Evolutionary conservation across 2,329 filamentous ascomycete species (phyloP), one percentile per base, ranked within the genome.

Genomic region (Dothidotthia symphoricarpi): DNA sequence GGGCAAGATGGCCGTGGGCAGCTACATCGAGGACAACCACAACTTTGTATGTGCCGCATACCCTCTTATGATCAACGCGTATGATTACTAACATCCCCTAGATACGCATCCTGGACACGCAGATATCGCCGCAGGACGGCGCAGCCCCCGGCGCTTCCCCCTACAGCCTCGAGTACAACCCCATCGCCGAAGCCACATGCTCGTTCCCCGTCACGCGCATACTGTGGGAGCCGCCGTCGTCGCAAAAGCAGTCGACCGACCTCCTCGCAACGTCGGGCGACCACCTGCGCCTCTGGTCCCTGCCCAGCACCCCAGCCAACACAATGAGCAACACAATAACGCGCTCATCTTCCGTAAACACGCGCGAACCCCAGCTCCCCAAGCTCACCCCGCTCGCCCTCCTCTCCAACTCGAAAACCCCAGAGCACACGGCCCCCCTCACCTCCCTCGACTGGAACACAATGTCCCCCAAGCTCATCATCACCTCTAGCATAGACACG

Each of bases 371-470:
- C 63, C 82, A 67, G 73, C 81, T 68, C n/a, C 76, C 80, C 16
- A 98, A 98, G 68, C 75, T 98, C 29, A 95, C 91, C 5, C 93
- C 93, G 3, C 74, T 98, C 34, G 93, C 93, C 1, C 76, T 98
- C 35, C 75, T 98, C 12, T 97, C 91, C 24, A 98, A 98, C 69
- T 96, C 90, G 19, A 98, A 98, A 71, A 97, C 93, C 0, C 93
- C 93, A 3, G 93, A 98, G 61, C 94, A 98, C 63, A 98, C 93
- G 4, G 93, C 93, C 11, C 93, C 93, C 14, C 80, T 98, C 41
- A 98, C 93, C 2, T 96, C 90, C 12, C 76, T 98, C 31, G 93
- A 98, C 66, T 98, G 93, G 93, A 98, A 98, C 61, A 95, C 88
- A 2, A 85, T 98, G 35, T 95, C 89, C 16, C 93, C 93, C 0